Base-by-base conservation (phyloP, 2,329 filamentous ascomycete genomes). In the Venturia effusa region DNA sequence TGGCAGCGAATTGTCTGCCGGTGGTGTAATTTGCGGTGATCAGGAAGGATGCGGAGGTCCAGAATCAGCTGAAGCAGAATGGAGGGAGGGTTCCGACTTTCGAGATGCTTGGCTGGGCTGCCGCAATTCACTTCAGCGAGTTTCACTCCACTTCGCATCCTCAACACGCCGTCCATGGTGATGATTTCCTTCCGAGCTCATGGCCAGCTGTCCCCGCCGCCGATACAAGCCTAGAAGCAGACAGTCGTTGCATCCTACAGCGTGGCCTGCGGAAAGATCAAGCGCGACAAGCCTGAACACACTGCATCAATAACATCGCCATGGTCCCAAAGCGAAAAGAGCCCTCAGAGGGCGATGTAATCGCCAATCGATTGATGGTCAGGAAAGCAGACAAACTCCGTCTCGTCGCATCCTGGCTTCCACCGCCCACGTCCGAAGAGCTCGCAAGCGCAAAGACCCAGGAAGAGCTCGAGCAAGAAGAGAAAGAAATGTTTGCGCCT, bases 341-440 rank as follows among this genome's bases (percentile, higher is more conserved):
- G 59, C 71, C 70, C 54, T 71, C 66, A 13, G 79, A 81, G 65
- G 79, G 79, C 51, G 83, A 85, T 67, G 74, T 84, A 45, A 78
- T 85, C 60, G 77, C 81, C 62, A 84, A 84, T 68, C 76, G 77
- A 62, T 75, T 81, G 39, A 82, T 79, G 66, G 77, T 85, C 59
- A 77, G 78, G 3, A 73, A 83, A 11, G 81, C 83, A 7, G 79
- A 80, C 63, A 79, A 78, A 61, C 81, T 83, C 67, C 78, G 78
- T 40, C 73, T 84, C 22, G 74, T 86, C 65, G 77, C 80, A 61
- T 84, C 83, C 67, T 82, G 81, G 80, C 78, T 86, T 37, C 81
- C 81, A 15, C 72, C 79, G n/a, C 75, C 74, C 64, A 71, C 76
- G 6, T 64, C 71, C n/a, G 71, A 75, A 27, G 75, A 78, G 59